Conservation (phyloP, 139 green algal genomes). For the Chlamydomonas applanata region DNA sequence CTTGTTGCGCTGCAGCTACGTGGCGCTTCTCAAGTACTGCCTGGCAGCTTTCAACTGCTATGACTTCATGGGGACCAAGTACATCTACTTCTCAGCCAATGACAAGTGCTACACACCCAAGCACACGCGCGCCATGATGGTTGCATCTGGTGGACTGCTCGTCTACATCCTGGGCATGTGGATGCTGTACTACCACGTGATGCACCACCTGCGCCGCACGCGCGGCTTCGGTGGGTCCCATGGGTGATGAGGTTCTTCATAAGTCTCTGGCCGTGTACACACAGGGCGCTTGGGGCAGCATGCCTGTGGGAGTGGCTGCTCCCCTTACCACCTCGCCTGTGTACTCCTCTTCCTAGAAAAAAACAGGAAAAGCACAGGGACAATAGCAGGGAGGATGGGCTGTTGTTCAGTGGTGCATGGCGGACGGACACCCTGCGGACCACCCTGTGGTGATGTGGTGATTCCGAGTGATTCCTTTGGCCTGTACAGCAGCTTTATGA, state of each 20-base stretch:
- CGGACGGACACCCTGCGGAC: too few relatives aligned
- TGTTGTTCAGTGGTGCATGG: too few relatives aligned
- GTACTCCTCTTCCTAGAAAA: too few relatives aligned
- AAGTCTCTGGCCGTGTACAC: slow-evolving; percentile 1
- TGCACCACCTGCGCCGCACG: slow-evolving; percentile 7
- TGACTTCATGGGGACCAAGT: slow-evolving; percentile 19
- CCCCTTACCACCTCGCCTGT: too few relatives aligned
- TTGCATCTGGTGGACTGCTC: neutral
- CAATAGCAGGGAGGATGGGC: too few relatives aligned
- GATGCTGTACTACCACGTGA: slow-evolving; percentile 1
- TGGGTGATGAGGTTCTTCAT: neutral
- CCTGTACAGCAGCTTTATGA: neutral
- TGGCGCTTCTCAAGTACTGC: slow-evolving; percentile 13
- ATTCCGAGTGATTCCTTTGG: too few relatives aligned
- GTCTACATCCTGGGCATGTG: too few relatives aligned
- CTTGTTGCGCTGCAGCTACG: neutral
- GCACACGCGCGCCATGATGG: slow-evolving; percentile 5
- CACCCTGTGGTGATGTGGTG: too few relatives aligned
- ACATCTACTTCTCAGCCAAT: slow-evolving; percentile 20
- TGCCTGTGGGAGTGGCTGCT: too few relatives aligned
- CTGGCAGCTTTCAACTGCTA: slow-evolving; percentile 18
- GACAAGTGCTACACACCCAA: slow-evolving; percentile 15
- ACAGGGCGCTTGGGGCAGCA: too few relatives aligned
- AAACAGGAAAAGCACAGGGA: too few relatives aligned
- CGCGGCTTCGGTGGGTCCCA: neutral